These are phyloP conservation scores for Cryptosporidium tyzzeri DNA, from an alignment of 169 alveolate genomes.

Conservation along the genomic window DNA sequence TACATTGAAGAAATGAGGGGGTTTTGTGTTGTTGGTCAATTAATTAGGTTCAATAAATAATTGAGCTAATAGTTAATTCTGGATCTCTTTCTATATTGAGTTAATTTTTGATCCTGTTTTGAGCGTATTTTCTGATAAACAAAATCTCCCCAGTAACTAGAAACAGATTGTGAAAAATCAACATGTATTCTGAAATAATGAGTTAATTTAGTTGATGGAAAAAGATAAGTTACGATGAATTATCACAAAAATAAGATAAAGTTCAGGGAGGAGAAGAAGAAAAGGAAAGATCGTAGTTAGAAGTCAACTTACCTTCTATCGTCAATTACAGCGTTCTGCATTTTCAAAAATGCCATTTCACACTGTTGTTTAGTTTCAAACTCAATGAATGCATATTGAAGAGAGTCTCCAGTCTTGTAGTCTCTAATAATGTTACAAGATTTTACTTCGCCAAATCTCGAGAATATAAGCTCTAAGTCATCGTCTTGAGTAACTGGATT, in stretches of 20 bases:
- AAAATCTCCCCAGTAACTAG: conserved; percentile 82
- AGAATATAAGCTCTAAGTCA: conserved; percentile 95
- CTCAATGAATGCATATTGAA: conserved; percentile 98
- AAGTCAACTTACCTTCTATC: conserved; percentile 88
- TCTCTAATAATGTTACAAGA: conserved; percentile 96
- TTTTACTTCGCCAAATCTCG: conserved; percentile 94
- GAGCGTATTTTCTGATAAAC: neutral
- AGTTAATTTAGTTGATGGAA: neutral
- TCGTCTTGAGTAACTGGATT: conserved; percentile 97
- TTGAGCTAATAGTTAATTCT: neutral
- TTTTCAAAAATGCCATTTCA: conserved; percentile 95
- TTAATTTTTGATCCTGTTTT: neutral
- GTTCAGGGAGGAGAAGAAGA: neutral
- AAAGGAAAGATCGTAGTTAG: neutral
- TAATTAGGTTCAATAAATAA: neutral
- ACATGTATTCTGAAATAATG: conserved; percentile 84
- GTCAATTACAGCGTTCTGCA: conserved; percentile 97
- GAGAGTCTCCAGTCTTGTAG: conserved; percentile 97
- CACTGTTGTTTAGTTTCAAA: conserved; percentile 95
- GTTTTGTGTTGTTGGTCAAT: neutral
- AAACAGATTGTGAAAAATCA: conserved; percentile 90
- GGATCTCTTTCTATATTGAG: neutral
- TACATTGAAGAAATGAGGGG: neutral
- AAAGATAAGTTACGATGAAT: neutral
- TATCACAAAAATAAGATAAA: neutral